Evolutionary conservation across 2,329 filamentous ascomycete species (phyloP).

Genomic region (Pyricularia pennisetigena): DNA sequence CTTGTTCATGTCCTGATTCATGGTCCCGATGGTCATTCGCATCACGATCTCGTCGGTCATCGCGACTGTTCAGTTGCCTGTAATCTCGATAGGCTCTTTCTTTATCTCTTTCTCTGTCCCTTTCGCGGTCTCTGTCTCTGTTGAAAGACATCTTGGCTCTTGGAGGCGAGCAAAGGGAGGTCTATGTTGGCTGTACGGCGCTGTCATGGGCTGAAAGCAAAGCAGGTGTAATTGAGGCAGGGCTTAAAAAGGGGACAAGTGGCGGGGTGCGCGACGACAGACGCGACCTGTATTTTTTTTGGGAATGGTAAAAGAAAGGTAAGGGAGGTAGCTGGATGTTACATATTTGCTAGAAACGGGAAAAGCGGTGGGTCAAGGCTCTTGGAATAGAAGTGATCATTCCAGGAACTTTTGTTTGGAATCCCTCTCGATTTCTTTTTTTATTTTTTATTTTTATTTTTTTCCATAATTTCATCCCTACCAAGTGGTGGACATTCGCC

Average conservation of each 20-base stretch:
- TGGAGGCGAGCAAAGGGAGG: neutral
- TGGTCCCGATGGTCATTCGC: conserved; percentile 9
- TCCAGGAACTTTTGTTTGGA: too few species aligned
- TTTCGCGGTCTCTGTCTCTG: neutral
- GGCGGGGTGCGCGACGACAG: neutral
- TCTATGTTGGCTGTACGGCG: neutral
- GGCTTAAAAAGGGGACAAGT: neutral
- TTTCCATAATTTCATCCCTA: too few species aligned
- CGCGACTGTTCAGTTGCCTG: neutral
- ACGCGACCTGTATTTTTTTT: neutral
- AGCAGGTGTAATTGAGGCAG: neutral
- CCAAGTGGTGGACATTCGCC: too few species aligned
- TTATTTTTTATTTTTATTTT: too few species aligned
- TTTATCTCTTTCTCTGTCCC: neutral
- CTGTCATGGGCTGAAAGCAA: neutral
- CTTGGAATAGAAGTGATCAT: neutral
- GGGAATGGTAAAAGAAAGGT: neutral
- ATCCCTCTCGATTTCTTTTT: neutral
- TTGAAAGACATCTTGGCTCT: neutral
- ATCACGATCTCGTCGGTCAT: neutral
- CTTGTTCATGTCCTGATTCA: conserved; percentile 9
- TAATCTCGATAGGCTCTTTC: neutral
- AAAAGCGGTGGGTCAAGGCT: neutral
- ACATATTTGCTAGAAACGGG: neutral
- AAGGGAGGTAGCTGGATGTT: neutral